phyloP scores from a whole-genome alignment of 805 yeast genomes.

The Trichomonascus vanleenenianus region DNA sequence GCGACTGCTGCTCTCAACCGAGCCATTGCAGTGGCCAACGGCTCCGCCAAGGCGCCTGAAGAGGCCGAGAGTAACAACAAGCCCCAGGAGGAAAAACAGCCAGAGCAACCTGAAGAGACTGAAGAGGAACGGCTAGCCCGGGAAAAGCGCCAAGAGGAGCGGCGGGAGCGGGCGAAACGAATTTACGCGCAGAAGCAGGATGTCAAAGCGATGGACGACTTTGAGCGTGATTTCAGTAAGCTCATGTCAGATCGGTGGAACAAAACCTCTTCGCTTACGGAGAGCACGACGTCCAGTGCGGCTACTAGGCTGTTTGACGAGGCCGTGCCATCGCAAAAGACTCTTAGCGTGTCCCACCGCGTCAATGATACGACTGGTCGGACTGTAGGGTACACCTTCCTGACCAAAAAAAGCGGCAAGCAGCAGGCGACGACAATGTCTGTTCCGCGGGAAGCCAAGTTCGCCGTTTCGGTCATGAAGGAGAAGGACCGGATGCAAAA shows the following conservation, averaged over 20 bases:
- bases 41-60: slow-evolving; percentile 29
- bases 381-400: slow-evolving; percentile 37
- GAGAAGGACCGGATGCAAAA: slow-evolving; percentile 43
- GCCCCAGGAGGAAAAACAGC: slow-evolving; percentile 6
- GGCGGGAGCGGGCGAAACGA: slow-evolving; percentile 20
- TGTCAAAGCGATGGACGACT: slow-evolving; percentile 38
- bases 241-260: slow-evolving; percentile 41
- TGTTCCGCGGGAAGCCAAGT: slow-evolving; percentile 47
- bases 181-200: slow-evolving; percentile 30
- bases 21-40: slow-evolving; percentile 30
- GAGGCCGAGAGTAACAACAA: slow-evolving; percentile 12
- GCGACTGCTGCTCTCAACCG: slow-evolving; percentile 36
- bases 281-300: slow-evolving; percentile 22
- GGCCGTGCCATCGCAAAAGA: slow-evolving; percentile 21
- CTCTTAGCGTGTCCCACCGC: not conserved
- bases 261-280: slow-evolving; percentile 21
- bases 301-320: slow-evolving; percentile 26
- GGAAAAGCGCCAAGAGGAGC: slow-evolving; percentile 32
- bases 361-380: slow-evolving; percentile 1
- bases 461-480: slow-evolving; percentile 45
- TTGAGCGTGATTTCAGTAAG: slow-evolving; percentile 50
- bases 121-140: slow-evolving; percentile 26
- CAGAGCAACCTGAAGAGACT: slow-evolving; percentile 26
- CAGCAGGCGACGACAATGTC: slow-evolving; percentile 37
- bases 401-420: slow-evolving; percentile 48